Base-by-base conservation (phyloP, 2,329 filamentous ascomycete genomes). In the Lasiodiplodia theobromae region DNA sequence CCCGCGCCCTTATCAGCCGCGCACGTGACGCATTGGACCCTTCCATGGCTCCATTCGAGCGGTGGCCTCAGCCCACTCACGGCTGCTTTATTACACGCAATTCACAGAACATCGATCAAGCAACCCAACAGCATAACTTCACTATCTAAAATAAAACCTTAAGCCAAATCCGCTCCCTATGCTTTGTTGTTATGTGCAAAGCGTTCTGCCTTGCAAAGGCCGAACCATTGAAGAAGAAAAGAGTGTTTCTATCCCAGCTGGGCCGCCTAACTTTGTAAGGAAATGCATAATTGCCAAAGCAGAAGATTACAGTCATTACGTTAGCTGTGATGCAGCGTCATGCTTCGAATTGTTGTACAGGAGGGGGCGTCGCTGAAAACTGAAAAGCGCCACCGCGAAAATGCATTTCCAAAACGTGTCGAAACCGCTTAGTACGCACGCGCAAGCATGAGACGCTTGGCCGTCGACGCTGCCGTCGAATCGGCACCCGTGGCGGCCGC, bases 261-360 rank as follows among this genome's bases (percentile, higher is more conserved):
- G 28, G 44, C 28, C 60, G 28, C 60, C 31, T 58, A 37, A 60
- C 40, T 49, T 38, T 58, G 53, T 73, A 77, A 74, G 67, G 68
- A 73, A 73, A 77, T 74, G 74, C 70, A 72, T 70, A 72, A 72
- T 71, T 73, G 67, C 71, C 70, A 71, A 70, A 56, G 62, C 71
- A 62, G 51, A 72, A 77, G 75, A 79, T 79, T 80, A 79, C 73
- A 78, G 74, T 79, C 78, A 77, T 80, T 76, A 80, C 73, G 74
- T 72, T 52, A 64, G 60, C 60, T 70, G 72, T 73, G 73, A 69
- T 74, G 57, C 73, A 74, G 72, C 73, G 72, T 74, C 74, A 76
- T 77, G 75, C 72, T 76, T 76, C 71, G 73, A 74, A 71, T 70
- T 78, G 74, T 78, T 79, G 72, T 80, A 80, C 78, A 80, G 77